A percentile compares a stretch with the other conserved stretches of the same genome.
phyloP scores from a whole-genome alignment of 2,329 filamentous ascomycete genomes.

The Pestalotiopsis sp. region DNA sequence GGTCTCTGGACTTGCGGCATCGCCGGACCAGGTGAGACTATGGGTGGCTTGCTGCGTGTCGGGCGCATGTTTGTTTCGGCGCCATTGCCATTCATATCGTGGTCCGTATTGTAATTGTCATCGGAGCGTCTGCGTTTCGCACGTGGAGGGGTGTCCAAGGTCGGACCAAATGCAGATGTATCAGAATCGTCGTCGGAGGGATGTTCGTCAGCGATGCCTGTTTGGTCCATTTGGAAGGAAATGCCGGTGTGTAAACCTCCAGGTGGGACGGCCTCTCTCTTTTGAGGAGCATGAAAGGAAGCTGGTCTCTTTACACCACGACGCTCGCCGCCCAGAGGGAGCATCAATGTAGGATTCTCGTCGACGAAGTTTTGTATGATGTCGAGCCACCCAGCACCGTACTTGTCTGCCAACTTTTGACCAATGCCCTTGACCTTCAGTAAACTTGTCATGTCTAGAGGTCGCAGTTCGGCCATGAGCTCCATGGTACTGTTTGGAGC shows the following conservation, averaged over 20 bases:
- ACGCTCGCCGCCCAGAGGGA: not conserved
- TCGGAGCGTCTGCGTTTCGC: not conserved
- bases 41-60: no score
- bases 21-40: no score
- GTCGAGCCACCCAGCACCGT: slow-evolving; percentile 3
- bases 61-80: no score
- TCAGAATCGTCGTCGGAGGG: not conserved
- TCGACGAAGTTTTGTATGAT: not conserved
- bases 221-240: slow-evolving; percentile 5
- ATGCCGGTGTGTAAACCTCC: not conserved
- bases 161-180: not conserved
- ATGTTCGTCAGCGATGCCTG: not conserved
- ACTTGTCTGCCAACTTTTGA: slow-evolving; percentile 2
- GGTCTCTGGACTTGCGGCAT: not conserved
- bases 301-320: not conserved
- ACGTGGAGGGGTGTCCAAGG: not conserved
- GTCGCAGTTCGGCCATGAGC: not conserved
- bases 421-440: slow-evolving; percentile 8
- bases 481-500: slow-evolving; percentile 9
- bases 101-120: no score
- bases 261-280: not conserved
- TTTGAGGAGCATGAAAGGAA: not conserved
- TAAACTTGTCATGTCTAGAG: not conserved
- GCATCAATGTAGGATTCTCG: not conserved
- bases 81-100: no score